phyloP scores from a whole-genome alignment of 148 eudicot genomes.

The Rhododendron griersonianum region DNA sequence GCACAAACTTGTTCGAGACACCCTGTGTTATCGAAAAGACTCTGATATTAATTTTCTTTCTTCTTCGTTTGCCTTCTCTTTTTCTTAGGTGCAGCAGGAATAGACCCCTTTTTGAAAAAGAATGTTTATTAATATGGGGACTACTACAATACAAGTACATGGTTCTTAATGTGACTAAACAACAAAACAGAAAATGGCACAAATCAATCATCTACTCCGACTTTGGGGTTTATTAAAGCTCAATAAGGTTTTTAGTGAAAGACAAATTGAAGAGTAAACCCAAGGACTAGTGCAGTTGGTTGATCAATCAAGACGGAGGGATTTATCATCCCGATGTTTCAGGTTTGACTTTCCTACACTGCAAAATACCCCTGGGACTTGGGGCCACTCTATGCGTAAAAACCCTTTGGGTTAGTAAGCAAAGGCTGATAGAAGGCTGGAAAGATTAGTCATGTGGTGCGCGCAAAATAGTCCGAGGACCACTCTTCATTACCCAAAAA shows the following conservation, averaged over 20 bases:
- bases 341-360: too few relatives aligned
- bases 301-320: too few relatives aligned
- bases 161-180: not conserved
- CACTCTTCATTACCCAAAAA: too few relatives aligned
- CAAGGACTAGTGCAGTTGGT: too few relatives aligned
- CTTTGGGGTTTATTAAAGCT: not conserved
- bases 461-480: rapidly evolving
- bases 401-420: too few relatives aligned
- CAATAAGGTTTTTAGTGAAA: not conserved
- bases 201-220: not conserved
- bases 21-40: too few relatives aligned
- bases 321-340: too few relatives aligned
- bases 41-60: not conserved
- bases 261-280: too few relatives aligned
- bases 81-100: not conserved
- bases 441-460: too few relatives aligned
- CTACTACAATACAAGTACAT: not conserved
- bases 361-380: too few relatives aligned
- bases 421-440: rapidly evolving
- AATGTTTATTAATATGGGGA: not conserved
- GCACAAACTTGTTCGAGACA: too few relatives aligned
- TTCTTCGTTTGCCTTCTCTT: not conserved
- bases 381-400: too few relatives aligned
- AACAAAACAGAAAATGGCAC: not conserved
- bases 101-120: not conserved